Evolutionary conservation across 2,329 filamentous ascomycete genomes (phyloP).

Genomic region (Nannizzia gypsea): DNA sequence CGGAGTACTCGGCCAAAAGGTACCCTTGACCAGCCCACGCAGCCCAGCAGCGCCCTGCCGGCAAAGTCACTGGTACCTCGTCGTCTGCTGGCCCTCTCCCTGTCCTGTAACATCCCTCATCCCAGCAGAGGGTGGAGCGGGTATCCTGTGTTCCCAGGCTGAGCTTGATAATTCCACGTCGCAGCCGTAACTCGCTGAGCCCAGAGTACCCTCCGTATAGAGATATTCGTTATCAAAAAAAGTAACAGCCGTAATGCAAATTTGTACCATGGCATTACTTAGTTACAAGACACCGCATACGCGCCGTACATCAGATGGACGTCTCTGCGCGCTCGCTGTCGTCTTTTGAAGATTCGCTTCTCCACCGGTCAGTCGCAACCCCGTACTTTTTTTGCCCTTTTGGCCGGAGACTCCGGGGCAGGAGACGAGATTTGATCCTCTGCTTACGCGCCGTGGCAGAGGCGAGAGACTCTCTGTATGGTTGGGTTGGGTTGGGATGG

Average conservation of each 20-base stretch:
- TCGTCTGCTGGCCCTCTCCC: neutral
- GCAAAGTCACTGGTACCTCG: neutral
- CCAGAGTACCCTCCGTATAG: neutral
- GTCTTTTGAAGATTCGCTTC: slow-evolving; percentile 1
- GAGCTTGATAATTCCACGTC: neutral
- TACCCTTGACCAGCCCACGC: neutral
- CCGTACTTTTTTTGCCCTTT: neutral
- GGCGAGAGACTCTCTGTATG: neutral
- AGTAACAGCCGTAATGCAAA: neutral
- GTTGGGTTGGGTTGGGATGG: no score
- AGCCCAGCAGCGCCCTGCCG: neutral
- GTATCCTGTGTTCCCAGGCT: neutral
- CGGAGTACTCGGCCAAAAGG: neutral
- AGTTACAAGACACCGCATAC: neutral
- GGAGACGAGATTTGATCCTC: neutral
- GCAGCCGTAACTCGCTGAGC: neutral
- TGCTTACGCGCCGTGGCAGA: neutral
- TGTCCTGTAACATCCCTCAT: neutral
- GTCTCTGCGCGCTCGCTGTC: neutral
- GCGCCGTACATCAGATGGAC: neutral
- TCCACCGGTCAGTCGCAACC: neutral
- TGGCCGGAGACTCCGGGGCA: neutral
- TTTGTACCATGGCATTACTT: neutral
- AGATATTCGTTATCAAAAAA: neutral
- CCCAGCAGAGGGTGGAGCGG: neutral